Evolutionary conservation across 129 eudicot species (phyloP).

Genomic region (Heracleum sosnowskyi): DNA sequence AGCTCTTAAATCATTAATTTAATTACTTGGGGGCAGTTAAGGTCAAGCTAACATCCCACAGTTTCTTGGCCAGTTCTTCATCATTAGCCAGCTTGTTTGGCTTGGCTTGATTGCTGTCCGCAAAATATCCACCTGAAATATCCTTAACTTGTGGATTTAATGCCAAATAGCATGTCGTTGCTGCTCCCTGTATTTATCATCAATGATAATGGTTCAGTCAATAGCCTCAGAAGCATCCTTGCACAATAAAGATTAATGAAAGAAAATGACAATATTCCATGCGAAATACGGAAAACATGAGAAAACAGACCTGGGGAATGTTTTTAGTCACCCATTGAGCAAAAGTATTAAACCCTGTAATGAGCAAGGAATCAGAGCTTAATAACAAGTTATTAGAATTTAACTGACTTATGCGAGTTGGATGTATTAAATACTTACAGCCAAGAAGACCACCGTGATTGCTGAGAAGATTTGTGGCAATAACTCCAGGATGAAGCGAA

Average conservation of each 20-base stretch:
- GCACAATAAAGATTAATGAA: neutral
- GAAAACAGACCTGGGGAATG: constrained; percentile 55
- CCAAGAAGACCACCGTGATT: constrained; percentile 3
- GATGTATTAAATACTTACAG: neutral
- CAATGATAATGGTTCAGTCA: neutral
- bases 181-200: constrained; percentile 62
- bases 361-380: neutral
- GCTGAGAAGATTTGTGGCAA: constrained; percentile 22
- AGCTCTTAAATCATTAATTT: neutral
- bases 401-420: neutral
- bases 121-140: constrained; percentile 65
- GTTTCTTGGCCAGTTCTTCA: constrained; percentile 57
- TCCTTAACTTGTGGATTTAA: constrained; percentile 78
- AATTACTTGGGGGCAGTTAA: constrained; percentile 26
- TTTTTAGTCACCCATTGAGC: constrained; percentile 47
- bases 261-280: neutral
- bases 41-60: constrained; percentile 79
- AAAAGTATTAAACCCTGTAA: constrained; percentile 52
- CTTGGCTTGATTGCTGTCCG: constrained; percentile 46
- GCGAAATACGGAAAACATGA: neutral
- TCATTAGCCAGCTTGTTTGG: constrained; percentile 39
- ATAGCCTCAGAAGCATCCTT: neutral
- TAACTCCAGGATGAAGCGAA: constrained; percentile 45
- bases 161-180: constrained; percentile 78
- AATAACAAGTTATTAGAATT: neutral